phyloP scores from a whole-genome alignment of 495 filamentous ascomycete species.

The Penicillium tannophilum region DNA sequence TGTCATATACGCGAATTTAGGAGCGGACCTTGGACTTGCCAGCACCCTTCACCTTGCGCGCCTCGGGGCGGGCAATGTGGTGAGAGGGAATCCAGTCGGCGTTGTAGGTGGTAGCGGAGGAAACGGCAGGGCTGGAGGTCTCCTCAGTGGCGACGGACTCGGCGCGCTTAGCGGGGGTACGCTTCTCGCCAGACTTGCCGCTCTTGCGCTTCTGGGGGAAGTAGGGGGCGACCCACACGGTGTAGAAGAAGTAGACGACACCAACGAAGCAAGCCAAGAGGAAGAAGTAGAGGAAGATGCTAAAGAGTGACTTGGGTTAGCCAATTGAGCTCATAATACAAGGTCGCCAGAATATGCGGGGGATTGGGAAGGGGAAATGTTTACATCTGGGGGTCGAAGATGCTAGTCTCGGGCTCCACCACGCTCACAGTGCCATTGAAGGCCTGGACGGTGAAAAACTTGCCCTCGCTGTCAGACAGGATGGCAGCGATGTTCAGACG shows the following conservation, averaged over 20 bases:
- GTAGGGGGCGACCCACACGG: constrained; percentile 93
- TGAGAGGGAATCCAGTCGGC: constrained; percentile 94
- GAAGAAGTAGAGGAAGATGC: constrained; percentile 97
- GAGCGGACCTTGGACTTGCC: constrained; percentile 58
- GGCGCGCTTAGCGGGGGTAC: constrained; percentile 63
- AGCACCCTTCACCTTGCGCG: constrained; percentile 76
- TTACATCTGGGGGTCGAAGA: constrained; percentile 97
- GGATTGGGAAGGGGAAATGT: constrained; percentile 12
- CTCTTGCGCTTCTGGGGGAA: constrained; percentile 85
- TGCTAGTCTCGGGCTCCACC: constrained; percentile 87
- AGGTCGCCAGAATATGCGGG: background rate
- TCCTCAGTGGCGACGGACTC: constrained; percentile 63
- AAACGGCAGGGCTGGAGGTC: constrained; percentile 66
- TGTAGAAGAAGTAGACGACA: constrained; percentile 94
- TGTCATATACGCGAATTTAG: constrained; percentile 23
- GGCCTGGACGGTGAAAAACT: constrained; percentile 73
- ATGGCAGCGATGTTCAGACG: constrained; percentile 77
- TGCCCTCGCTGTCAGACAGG: constrained; percentile 62
- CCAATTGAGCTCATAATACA: constrained; percentile 8
- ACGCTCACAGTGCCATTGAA: constrained; percentile 88
- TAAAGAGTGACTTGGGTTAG: constrained; percentile 40
- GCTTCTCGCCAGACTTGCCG: constrained; percentile 65
- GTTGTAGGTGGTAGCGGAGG: constrained; percentile 77
- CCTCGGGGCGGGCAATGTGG: constrained; percentile 85
- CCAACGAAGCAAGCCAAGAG: constrained; percentile 75